Conservation (phyloP, 176 grass and related monocot species). For the Aechmea fasciata region DNA sequence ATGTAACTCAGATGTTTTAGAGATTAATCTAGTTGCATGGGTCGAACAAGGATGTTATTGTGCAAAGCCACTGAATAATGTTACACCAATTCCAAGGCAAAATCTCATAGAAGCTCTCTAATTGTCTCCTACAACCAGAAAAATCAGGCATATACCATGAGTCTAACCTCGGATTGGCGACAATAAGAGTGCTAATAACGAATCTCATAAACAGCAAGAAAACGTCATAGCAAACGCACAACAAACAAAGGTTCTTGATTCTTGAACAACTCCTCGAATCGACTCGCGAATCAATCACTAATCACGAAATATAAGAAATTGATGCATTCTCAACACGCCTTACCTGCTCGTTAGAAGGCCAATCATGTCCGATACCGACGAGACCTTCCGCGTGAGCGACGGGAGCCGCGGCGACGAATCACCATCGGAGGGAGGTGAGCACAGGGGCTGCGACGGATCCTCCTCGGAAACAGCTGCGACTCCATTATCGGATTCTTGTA, state of each 20-base stretch:
- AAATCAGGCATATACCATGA: too few species aligned
- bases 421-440: conserved; percentile 19
- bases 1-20: too few species aligned
- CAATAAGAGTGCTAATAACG: too few species aligned
- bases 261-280: not conserved
- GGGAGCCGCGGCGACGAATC: conserved; percentile 34
- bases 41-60: too few species aligned
- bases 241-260: not conserved
- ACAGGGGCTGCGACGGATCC: conserved; percentile 44
- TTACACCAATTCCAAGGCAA: too few species aligned
- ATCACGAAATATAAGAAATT: not conserved
- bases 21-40: too few species aligned
- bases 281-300: not conserved
- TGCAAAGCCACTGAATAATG: too few species aligned
- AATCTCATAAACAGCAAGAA: too few species aligned
- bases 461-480: conserved; percentile 22
- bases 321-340: not conserved
- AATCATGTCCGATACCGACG: conserved; percentile 58
- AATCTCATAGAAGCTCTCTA: too few species aligned
- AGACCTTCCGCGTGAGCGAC: conserved; percentile 30
- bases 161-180: too few species aligned
- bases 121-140: too few species aligned
- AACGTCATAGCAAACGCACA: too few species aligned
- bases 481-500: conserved; percentile 43
- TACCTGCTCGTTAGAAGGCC: conserved; percentile 56